Base-by-base conservation (phyloP, 148 eudicot genomes). In the Polygonum maritimum region DNA sequence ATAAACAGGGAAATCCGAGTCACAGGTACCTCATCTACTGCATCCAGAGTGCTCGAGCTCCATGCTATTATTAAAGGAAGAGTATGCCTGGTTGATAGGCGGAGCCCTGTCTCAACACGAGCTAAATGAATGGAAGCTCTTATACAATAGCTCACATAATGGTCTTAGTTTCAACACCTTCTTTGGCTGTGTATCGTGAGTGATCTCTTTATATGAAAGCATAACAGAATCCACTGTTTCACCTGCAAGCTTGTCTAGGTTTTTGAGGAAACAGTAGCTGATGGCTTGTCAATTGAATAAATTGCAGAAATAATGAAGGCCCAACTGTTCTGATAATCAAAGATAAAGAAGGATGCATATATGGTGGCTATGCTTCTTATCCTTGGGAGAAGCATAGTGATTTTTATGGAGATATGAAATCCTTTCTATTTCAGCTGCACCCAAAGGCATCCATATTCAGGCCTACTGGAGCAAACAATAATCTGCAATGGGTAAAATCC, bases 311-410 rank as follows among this genome's bases (percentile, higher is more conserved):
- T 78, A 84, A 87, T 15, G 83, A 84, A 73, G 93, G 93, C 10
- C 96, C 97, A 65, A 90, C 96, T 77, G 82, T 94, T 86, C 77
- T 94, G 80, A 77, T 94, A 39, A 77, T 94, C 76, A 94, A 90
- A 83, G 98, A 94, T 81, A 92, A 74, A 74, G 97, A 94, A 76
- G 98, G 98, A 57, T 87, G 69, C 79, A 62, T 92, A 63, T 94
- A 87, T 80, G 97, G 98, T 82, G 98, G 98, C 75, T 94, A 89
- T 89, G 98, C 90, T 60, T 92, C 97, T 79, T 97, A 90, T 75
- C 88, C 96, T 48, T 94, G 98, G 98, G 90, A 89, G 78, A 90
- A 85, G 82, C 98, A 89, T 85, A 86, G 87, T 67, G 97, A 92
- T 78, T 94, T 94, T 73, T 94, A 90, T 41, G 97, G 98, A 74